Evolutionary conservation across 2,329 filamentous ascomycete species (phyloP).

Genomic region (Xenosphaeropsis pyriputrescens): DNA sequence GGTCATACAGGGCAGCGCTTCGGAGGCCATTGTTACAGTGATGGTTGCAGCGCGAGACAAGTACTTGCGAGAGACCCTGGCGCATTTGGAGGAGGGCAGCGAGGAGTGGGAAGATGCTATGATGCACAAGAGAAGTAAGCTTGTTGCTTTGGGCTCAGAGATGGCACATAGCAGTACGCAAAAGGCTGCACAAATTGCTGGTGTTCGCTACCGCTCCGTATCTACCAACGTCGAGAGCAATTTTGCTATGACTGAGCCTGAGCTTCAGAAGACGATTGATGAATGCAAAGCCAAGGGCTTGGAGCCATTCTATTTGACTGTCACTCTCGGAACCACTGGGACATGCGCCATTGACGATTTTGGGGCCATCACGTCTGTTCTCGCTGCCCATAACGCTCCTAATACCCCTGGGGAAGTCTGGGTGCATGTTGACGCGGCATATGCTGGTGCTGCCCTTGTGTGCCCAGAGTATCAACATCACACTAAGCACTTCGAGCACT

Average conservation of each 20-base stretch:
- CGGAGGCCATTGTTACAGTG: constrained; percentile 73
- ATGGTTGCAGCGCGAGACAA: constrained; percentile 80
- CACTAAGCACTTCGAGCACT: constrained; percentile 41
- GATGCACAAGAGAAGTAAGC: constrained; percentile 47
- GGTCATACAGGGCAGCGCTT: constrained; percentile 87
- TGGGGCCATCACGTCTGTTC: constrained; percentile 17
- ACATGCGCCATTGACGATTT: constrained; percentile 84
- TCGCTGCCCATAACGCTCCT: constrained; percentile 22
- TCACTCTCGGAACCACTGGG: constrained; percentile 73
- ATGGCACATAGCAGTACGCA: constrained; percentile 73
- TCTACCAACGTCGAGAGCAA: constrained; percentile 44
- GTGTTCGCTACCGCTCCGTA: constrained; percentile 65
- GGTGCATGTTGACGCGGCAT: constrained; percentile 90
- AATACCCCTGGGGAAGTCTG: constrained; percentile 44
- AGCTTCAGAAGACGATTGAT: constrained; percentile 45
- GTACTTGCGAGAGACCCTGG: constrained; percentile 48
- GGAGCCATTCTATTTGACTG: constrained; percentile 75
- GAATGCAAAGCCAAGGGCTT: constrained; percentile 54
- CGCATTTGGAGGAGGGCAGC: constrained; percentile 23
- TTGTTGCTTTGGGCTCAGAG: constrained; percentile 71
- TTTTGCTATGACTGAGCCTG: constrained; percentile 54
- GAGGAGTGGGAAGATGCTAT: constrained; percentile 55
- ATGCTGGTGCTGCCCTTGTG: constrained; percentile 74
- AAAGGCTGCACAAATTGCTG: constrained; percentile 76
- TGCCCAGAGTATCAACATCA: constrained; percentile 68